Evolutionary conservation across 495 filamentous ascomycete species (phyloP).

Genomic region (Lepraria neglecta): DNA sequence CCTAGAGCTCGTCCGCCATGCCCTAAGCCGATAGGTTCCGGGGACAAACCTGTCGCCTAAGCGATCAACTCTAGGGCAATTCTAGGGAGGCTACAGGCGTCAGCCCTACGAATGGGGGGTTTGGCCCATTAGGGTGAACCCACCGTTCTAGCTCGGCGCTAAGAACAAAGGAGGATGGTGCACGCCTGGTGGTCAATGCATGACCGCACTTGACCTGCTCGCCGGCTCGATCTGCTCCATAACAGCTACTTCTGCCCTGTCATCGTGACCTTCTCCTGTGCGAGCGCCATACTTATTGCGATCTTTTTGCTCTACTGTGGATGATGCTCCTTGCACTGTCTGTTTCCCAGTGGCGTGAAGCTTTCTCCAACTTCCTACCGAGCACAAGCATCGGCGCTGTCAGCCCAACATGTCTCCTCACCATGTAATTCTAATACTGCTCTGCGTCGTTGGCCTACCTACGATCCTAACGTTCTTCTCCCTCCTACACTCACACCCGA

Average conservation of each 20-base stretch:
- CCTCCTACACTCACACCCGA: conserved; percentile 38
- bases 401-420: conserved; percentile 46
- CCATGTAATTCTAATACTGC: conserved; percentile 46
- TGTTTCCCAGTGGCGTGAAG: conserved; percentile 6
- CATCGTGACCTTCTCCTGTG: not conserved
- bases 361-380: conserved; percentile 8
- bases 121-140: no score
- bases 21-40: no score
- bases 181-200: not conserved
- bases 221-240: not conserved
- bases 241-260: not conserved
- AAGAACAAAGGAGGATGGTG: conserved; percentile 6
- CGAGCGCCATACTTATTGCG: not conserved
- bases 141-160: not conserved
- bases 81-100: no score
- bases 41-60: no score
- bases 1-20: no score
- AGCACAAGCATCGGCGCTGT: not conserved
- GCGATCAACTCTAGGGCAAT: no score
- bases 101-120: no score
- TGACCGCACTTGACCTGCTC: conserved; percentile 5
- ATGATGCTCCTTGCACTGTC: not conserved
- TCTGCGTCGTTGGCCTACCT: conserved; percentile 50
- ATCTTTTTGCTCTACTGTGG: conserved; percentile 2
- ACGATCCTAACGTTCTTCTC: conserved; percentile 49